Evolutionary conservation across 805 yeast species (phyloP).

Genomic region (Naumovozyma dairenensis): DNA sequence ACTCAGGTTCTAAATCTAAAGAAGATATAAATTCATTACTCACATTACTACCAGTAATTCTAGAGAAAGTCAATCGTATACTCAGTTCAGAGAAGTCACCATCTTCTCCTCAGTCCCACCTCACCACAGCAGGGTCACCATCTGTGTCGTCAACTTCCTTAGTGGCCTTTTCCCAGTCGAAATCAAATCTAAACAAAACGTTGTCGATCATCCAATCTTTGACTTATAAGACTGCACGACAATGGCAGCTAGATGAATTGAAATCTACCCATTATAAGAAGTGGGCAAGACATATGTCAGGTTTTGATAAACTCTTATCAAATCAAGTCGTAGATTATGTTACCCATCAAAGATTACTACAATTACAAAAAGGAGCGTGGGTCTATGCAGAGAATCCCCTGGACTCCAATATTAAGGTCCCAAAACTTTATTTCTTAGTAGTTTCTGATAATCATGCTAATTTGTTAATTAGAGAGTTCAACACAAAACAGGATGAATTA

Average conservation of each 20-base stretch:
- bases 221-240: conserved; percentile 43
- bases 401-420: conserved; percentile 17
- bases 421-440: conserved; percentile 44
- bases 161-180: conserved; percentile 1
- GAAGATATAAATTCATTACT: conserved; percentile 43
- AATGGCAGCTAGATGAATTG: conserved; percentile 39
- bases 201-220: conserved; percentile 32
- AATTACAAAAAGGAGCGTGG: conserved; percentile 73
- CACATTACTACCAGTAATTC: conserved; percentile 34
- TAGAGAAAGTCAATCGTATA: conserved; percentile 24
- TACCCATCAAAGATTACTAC: conserved; percentile 62
- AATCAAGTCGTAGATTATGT: conserved; percentile 61
- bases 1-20: conserved; percentile 40
- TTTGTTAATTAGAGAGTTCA: conserved; percentile 51
- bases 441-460: conserved; percentile 59
- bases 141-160: conserved; percentile 6
- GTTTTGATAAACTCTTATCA: conserved; percentile 41
- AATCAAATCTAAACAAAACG: conserved; percentile 5
- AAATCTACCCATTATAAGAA: conserved; percentile 29
- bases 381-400: conserved; percentile 54
- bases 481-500: conserved; percentile 33
- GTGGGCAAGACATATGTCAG: conserved; percentile 39
- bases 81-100: conserved; percentile 11
- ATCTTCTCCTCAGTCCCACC: conserved; percentile 5
- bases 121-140: background rate